Conservation (phyloP, 2,329 filamentous ascomycete genomes). For the Mycosphaerella sp. region DNA sequence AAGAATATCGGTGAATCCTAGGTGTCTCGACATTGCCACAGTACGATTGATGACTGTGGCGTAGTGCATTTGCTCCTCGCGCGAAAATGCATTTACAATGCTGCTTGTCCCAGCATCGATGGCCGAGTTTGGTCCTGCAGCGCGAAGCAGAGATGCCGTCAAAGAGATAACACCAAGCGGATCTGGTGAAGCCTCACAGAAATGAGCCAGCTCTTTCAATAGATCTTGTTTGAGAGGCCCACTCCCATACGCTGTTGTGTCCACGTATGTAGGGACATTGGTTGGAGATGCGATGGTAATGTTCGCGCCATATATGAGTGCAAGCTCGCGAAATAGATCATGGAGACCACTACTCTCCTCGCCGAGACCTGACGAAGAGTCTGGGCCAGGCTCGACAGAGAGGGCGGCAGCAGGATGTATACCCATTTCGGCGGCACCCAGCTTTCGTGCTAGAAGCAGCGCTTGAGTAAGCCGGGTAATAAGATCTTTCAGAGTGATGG, state of each 20-base stretch:
- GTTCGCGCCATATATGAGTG: conserved; percentile 26
- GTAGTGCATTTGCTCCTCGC: conserved; percentile 81
- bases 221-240: conserved; percentile 77
- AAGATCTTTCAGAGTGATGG: conserved; percentile 79
- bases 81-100: conserved; percentile 15
- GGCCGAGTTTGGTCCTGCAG: conserved; percentile 57
- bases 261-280: conserved; percentile 8
- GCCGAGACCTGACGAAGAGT: conserved; percentile 16
- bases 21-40: conserved; percentile 64
- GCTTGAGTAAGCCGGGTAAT: conserved; percentile 76
- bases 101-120: conserved; percentile 21
- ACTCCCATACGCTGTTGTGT: conserved; percentile 59
- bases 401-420: conserved; percentile 89
- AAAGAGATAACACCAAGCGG: conserved; percentile 84
- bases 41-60: conserved; percentile 81
- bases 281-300: conserved; percentile 10
- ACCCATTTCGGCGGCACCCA: conserved; percentile 91
- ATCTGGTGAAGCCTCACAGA: conserved; percentile 89
- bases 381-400: conserved; percentile 56
- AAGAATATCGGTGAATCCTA: conserved; percentile 63
- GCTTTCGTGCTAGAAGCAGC: conserved; percentile 81
- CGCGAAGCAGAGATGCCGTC: conserved; percentile 75
- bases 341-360: conserved; percentile 26
- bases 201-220: conserved; percentile 80
- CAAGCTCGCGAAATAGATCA: conserved; percentile 25